Conservation (phyloP, 345 rosid species). For the Zanthoxylum bungeanum region DNA sequence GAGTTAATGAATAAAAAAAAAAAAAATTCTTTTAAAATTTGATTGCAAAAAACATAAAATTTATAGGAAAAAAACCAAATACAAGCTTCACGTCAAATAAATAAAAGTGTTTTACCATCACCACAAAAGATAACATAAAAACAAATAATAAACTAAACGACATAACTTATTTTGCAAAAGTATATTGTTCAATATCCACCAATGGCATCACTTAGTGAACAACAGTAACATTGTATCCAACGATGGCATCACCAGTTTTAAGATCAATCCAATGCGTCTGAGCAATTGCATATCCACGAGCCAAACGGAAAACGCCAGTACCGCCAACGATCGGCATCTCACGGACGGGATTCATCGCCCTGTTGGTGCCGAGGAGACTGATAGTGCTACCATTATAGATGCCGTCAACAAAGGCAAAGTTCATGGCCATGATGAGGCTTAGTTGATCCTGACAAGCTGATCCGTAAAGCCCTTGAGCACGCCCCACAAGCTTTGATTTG, state of each 20-base stretch:
- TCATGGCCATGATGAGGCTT: constrained; percentile 50
- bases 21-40: too few relatives aligned
- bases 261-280: constrained; percentile 37
- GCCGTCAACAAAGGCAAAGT: constrained; percentile 50
- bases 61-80: too few relatives aligned
- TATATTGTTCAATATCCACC: too few relatives aligned
- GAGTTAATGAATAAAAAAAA: too few relatives aligned
- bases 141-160: too few relatives aligned
- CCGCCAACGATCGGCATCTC: constrained; percentile 73
- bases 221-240: constrained; percentile 61
- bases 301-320: constrained; percentile 54
- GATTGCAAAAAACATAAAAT: too few relatives aligned
- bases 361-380: constrained; percentile 48
- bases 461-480: constrained; percentile 63
- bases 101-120: too few relatives aligned
- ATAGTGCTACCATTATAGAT: constrained; percentile 63
- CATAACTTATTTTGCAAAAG: too few relatives aligned
- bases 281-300: constrained; percentile 58
- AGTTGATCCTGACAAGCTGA: constrained; percentile 39
- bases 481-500: constrained; percentile 58
- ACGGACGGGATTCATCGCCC: constrained; percentile 27
- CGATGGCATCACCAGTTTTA: constrained; percentile 46
- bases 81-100: too few relatives aligned
- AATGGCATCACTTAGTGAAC: too few relatives aligned
- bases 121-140: too few relatives aligned